Evolutionary conservation across 148 eudicot genomes (phyloP).

Genomic region (Persicaria maculosa): DNA sequence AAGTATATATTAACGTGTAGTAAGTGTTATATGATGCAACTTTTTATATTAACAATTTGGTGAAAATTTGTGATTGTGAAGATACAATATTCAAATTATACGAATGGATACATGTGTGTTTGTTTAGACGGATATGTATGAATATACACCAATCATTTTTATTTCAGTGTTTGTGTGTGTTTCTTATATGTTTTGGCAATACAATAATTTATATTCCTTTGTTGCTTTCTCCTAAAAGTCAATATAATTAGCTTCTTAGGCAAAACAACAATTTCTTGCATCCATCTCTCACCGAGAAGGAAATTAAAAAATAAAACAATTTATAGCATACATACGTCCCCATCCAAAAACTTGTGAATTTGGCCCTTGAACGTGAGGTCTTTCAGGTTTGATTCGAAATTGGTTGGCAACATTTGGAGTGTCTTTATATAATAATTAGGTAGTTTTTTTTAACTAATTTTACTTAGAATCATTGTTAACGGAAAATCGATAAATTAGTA

Average conservation of each 20-base stretch:
- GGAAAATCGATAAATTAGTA: too few species aligned
- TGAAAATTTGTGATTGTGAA: neutral
- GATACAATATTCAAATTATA: neutral
- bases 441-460: too few species aligned
- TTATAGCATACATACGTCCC: constrained; percentile 7
- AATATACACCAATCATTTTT: neutral
- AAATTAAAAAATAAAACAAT: neutral
- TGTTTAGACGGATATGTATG: constrained; percentile 2
- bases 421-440: too few species aligned
- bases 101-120: constrained; percentile 2
- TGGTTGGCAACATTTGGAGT: neutral
- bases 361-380: neutral
- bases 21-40: too few species aligned
- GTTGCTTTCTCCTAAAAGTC: constrained; percentile 6
- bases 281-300: too few species aligned
- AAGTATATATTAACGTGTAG: too few species aligned
- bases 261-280: neutral
- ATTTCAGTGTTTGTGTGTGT: neutral
- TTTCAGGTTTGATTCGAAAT: neutral
- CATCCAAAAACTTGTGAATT: constrained; percentile 7
- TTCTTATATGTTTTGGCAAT: neutral
- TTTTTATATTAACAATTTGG: too few species aligned
- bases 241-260: neutral
- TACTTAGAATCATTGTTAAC: too few species aligned
- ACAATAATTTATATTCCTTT: neutral